Conservation (phyloP, 495 filamentous ascomycete species). For the Daldinia concentrica region DNA sequence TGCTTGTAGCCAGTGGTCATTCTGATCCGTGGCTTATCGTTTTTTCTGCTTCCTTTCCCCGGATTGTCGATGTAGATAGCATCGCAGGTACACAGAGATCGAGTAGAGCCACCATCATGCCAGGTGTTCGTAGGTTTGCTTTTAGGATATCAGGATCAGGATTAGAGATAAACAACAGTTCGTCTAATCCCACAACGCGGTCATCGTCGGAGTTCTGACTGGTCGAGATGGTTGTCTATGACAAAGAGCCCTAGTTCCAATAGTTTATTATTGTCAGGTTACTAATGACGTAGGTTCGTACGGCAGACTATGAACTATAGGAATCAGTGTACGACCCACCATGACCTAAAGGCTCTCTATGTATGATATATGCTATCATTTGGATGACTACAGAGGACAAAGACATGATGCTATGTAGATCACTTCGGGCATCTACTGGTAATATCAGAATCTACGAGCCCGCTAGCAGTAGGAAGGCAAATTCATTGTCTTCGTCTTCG, state of each 20-base stretch:
- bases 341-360: not conserved
- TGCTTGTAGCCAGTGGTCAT: slow-evolving; percentile 7
- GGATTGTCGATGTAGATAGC: slow-evolving; percentile 3
- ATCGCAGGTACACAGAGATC: not conserved
- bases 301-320: not conserved
- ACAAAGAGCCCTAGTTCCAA: not conserved
- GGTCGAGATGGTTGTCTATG: not conserved
- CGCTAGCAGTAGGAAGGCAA: not conserved
- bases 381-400: not conserved
- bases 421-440: not conserved
- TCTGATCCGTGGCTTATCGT: slow-evolving; percentile 4
- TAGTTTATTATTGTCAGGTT: not conserved
- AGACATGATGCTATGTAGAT: not conserved
- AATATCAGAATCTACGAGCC: not conserved
- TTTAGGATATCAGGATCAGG: slow-evolving; percentile 2
- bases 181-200: slow-evolving; percentile 1
- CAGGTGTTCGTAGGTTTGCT: not conserved
- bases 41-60: not conserved
- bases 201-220: not conserved
- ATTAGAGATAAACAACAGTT: not conserved
- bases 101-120: not conserved
- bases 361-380: not conserved
- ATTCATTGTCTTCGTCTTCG: not conserved
- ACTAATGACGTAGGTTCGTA: not conserved
- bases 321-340: not conserved